These are phyloP conservation scores for Sporothrix brasiliensis DNA, from an alignment of 2,329 filamentous ascomycete genomes.

Conservation along the genomic window DNA sequence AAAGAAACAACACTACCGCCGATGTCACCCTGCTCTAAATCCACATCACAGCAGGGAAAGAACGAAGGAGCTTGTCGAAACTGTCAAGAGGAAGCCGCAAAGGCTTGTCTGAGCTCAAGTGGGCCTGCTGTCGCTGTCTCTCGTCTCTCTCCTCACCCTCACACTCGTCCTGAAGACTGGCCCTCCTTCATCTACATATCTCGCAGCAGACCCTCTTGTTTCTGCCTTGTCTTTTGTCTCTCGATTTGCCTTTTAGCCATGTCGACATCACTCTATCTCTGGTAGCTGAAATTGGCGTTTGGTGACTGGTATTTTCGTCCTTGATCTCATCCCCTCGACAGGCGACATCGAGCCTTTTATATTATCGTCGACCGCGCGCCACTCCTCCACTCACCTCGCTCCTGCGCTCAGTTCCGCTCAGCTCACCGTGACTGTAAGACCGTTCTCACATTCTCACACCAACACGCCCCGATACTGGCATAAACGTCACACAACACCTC, in stretches of 20 bases:
- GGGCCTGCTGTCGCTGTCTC: constrained; percentile 6
- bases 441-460: no score
- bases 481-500: no score
- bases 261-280: neutral
- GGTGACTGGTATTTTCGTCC: neutral
- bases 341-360: constrained; percentile 9
- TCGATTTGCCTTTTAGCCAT: neutral
- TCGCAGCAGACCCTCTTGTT: neutral
- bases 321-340: neutral
- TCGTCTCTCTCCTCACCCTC: constrained; percentile 6
- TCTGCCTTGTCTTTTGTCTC: neutral
- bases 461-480: no score
- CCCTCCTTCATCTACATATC: constrained; percentile 21
- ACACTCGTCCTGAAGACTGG: neutral
- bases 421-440: no score
- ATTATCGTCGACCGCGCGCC: neutral
- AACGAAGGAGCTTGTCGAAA: neutral
- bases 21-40: constrained; percentile 16
- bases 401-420: neutral
- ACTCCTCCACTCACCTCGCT: no score
- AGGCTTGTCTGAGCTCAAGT: constrained; percentile 3
- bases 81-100: neutral
- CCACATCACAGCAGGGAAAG: constrained; percentile 7
- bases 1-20: neutral
- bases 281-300: neutral